Conservation (phyloP, 768 basidiomycete genomes). For the Mycena floridula region DNA sequence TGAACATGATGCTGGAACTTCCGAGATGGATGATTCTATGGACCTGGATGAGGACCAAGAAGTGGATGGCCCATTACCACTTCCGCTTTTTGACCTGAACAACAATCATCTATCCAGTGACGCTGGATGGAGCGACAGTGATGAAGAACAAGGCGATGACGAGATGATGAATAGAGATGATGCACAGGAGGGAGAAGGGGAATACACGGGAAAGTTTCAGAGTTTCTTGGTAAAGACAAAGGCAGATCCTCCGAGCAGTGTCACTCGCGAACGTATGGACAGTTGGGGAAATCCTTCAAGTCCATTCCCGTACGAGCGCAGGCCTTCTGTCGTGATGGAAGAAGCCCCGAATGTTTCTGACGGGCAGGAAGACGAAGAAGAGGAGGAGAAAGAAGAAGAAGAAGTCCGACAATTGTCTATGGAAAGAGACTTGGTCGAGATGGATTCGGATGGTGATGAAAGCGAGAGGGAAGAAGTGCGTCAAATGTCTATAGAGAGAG, state of each 20-base stretch:
- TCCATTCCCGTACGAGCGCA: constrained; percentile 51
- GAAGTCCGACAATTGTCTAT: constrained; percentile 1
- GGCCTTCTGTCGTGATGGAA: too few species aligned
- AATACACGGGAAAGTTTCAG: constrained; percentile 64
- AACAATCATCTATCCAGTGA: too few species aligned
- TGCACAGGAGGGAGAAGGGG: constrained; percentile 41
- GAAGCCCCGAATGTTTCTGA: background rate
- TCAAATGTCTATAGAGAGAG: background rate
- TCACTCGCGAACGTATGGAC: constrained; percentile 41
- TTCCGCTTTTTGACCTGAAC: too few species aligned
- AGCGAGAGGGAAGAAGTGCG: background rate
- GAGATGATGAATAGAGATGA: too few species aligned
- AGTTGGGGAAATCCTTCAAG: constrained; percentile 68
- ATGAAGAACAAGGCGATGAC: constrained; percentile 1
- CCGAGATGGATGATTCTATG: too few species aligned
- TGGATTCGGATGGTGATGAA: constrained; percentile 1
- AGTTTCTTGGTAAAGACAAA: constrained; percentile 55
- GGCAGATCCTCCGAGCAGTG: constrained; percentile 57
- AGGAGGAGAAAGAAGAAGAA: constrained; percentile 9
- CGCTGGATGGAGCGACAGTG: constrained; percentile 14
- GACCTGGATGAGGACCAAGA: constrained; percentile 11
- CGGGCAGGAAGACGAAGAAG: constrained; percentile 4
- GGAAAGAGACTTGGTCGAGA: too few species aligned
- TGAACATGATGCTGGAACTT: background rate
- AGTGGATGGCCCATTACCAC: too few species aligned